Evolutionary conservation across 331 rosid species (phyloP).

Genomic region (Ulmus americana): DNA sequence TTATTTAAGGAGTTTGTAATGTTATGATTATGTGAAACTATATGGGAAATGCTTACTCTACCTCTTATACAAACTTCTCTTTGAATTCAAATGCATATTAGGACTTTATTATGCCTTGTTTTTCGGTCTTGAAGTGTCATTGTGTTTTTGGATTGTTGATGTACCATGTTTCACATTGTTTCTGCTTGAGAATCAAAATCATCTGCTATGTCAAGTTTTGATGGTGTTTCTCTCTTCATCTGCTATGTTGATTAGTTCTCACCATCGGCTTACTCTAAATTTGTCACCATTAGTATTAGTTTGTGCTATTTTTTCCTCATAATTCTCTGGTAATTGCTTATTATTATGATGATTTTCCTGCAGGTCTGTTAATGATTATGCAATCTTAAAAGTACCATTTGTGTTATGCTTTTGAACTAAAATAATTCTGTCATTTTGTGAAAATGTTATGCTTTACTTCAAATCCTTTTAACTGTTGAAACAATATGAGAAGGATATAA

Average conservation of each 20-base stretch:
- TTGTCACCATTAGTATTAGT: background rate
- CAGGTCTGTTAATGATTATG: background rate
- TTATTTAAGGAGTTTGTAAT: background rate
- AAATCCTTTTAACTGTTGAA: background rate
- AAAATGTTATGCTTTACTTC: background rate
- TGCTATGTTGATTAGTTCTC: background rate
- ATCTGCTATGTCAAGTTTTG: background rate
- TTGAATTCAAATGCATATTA: background rate
- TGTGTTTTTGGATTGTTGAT: background rate
- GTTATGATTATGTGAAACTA: background rate
- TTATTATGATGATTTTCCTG: background rate
- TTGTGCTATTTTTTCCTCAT: background rate
- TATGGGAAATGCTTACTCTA: background rate
- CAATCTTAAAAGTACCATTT: background rate
- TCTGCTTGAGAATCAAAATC: background rate
- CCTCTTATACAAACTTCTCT: background rate
- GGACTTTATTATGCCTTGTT: background rate
- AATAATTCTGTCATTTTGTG: background rate
- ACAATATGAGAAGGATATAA: background rate
- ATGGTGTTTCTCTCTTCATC: background rate
- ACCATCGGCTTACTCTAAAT: background rate
- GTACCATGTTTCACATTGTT: background rate
- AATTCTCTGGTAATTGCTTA: background rate
- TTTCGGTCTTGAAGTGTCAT: background rate
- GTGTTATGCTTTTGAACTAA: background rate